Evolutionary conservation across 1,139 yeast species (phyloP).

Genomic region (Pichia sp.): DNA sequence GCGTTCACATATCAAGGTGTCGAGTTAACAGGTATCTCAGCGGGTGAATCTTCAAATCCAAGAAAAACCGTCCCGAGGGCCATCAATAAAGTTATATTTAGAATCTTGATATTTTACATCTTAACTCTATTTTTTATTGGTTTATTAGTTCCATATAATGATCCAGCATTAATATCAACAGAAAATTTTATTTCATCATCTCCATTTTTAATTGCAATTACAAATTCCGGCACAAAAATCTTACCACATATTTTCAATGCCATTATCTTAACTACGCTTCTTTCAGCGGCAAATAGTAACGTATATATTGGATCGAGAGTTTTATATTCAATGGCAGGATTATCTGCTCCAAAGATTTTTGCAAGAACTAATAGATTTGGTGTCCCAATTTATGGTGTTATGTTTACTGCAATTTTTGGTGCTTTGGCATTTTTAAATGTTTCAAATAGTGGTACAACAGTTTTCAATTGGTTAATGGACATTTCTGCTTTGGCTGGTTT

Average conservation of each 20-base stretch:
- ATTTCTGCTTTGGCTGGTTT: conserved; percentile 74
- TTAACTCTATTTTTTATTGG: conserved; percentile 78
- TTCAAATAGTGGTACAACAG: conserved; percentile 53
- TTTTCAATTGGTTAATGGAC: conserved; percentile 79
- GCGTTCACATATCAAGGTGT: conserved; percentile 77
- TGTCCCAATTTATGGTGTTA: conserved; percentile 59
- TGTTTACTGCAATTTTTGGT: conserved; percentile 56
- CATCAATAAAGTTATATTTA: conserved; percentile 70
- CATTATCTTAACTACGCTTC: conserved; percentile 58
- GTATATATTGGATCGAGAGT: conserved; percentile 74
- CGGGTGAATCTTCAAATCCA: conserved; percentile 85
- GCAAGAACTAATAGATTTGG: conserved; percentile 51
- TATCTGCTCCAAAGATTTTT: conserved; percentile 56
- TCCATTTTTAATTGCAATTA: conserved; percentile 52
- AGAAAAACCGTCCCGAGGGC: conserved; percentile 79
- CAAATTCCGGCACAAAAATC: conserved; percentile 63
- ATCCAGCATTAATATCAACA: conserved; percentile 34
- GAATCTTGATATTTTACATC: conserved; percentile 78
- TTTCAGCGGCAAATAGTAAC: conserved; percentile 80
- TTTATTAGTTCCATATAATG: conserved; percentile 72
- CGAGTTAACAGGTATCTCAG: conserved; percentile 82
- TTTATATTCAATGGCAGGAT: conserved; percentile 58
- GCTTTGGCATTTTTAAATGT: conserved; percentile 64
- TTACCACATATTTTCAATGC: conserved; percentile 73
- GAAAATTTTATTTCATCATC: conserved; percentile 37